Base-by-base conservation (phyloP, 371 early-diverging fungal genomes). In the Mucor lusitanicus region DNA sequence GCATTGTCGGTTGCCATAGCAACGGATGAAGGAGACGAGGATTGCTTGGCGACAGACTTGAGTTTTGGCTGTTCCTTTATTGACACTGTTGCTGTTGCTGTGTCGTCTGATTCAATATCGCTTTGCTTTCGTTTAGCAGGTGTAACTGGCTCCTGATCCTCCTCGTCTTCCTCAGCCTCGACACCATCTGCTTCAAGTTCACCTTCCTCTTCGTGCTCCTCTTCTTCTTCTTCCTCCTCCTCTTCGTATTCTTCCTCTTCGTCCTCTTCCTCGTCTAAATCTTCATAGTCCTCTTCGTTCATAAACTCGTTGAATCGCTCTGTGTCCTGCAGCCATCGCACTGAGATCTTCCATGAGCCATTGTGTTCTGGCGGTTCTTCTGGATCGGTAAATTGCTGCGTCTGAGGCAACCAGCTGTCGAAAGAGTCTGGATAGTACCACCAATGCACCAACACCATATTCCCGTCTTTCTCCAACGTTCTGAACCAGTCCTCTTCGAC, bases 381-480 rank as follows among this genome's bases (percentile, higher is more conserved):
- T 12, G 90, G 88, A 61, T 91, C 91, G 21, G 82, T 84, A 69
- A 86, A 90, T 15, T 89, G 88, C 12, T 86, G 81, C 9, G 83
- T 82, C 32, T 90, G 90, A 4, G 84, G 73, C 9, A 93, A 70
- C 95, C 95, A 94, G 25, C 81, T 85, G 61, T 94, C 95, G 70
- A 89, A 88, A 6, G 95, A 93, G 68, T 92, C 93, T 5, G 95
- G 95, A 66, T 89, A 88, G 71, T 91, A 91, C 90, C 92, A 90
- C 88, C 92, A 90, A 72, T 94, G 95, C 0, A 94, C 84, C 6
- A 91, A 76, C 6, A 88, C 92, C 42, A 80, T 82, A n/a, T 81
- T 84, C 35, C 84, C 87, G 56, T 82, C 79, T 68, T 88, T 90
- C 61, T 90, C 90, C 44, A 94, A 71, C 25, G 90, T 88, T 30